Conservation (phyloP, 164 flowering plant genomes). For the Houttuynia cordata region DNA sequence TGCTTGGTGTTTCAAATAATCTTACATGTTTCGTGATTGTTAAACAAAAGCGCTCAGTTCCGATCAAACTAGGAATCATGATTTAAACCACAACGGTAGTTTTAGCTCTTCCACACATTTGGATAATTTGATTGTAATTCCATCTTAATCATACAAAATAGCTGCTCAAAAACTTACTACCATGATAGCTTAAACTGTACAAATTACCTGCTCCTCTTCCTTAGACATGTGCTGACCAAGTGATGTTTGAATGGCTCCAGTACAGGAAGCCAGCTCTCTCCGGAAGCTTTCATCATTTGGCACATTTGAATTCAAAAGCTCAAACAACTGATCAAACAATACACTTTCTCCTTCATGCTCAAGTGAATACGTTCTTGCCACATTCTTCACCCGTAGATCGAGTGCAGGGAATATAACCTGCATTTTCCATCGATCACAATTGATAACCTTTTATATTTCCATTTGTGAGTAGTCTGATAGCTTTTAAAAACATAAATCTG, state of each 20-base stretch:
- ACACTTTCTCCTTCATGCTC: constrained; percentile 86
- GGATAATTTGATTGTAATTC: too few species aligned
- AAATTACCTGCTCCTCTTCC: constrained; percentile 90
- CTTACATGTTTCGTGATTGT: too few species aligned
- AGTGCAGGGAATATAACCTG: constrained; percentile 98
- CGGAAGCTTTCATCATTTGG: constrained; percentile 52
- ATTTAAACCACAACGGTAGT: not conserved
- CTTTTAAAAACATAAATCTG: too few species aligned
- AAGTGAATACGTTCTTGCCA: constrained; percentile 80
- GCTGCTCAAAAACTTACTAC: too few species aligned
- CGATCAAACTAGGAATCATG: not conserved
- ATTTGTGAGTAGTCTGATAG: not conserved
- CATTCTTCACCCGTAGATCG: constrained; percentile 87
- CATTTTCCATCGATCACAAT: constrained; percentile 2
- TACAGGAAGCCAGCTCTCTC: constrained; percentile 75
- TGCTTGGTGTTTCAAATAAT: too few species aligned
- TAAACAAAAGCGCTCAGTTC: not conserved
- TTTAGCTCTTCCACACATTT: not conserved
- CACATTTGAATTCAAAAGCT: constrained; percentile 39
- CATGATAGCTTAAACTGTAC: too few species aligned
- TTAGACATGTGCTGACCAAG: constrained; percentile 88
- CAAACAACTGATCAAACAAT: constrained; percentile 71
- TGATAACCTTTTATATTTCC: not conserved
- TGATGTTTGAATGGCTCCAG: constrained; percentile 79
- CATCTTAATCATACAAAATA: too few species aligned